Evolutionary conservation across 192 early-diverging fungal genomes (phyloP), one percentile per base, ranked within the genome.

Genomic region (Coemansia pectinata): DNA sequence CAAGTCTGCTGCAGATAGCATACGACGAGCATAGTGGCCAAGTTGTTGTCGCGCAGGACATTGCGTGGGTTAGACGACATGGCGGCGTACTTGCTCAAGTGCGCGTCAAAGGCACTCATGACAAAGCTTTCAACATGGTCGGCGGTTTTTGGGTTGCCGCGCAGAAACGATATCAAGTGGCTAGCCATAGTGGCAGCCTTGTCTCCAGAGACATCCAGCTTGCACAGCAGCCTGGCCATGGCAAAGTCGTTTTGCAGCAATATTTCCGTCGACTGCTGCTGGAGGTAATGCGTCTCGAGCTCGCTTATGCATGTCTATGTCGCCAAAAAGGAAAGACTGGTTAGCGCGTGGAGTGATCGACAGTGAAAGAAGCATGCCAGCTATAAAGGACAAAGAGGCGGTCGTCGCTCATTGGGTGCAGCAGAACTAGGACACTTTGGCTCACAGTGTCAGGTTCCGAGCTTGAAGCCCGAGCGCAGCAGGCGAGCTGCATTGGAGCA

Each of bases 21-120:
- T 52, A 85, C 83, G 14, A 85, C 75, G 4, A 85, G 75, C 78
- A 85, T 75, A 1, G 83, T 80, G 21, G 78, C 76, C 29, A 85
- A 65, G 70, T 80, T 85, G 70, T 79, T 79, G 69, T 76, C 72
- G 55, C 77, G 77, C 39, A 79, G 63, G 5, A 84, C 36, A 39
- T 76, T 74, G 33, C 73, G 78, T 15, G 72, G 71, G 19, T 73
- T 77, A 23, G 74, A 44, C 14, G 76, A 66, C 21, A 65, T n/a
- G 4, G 62, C 65, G 5, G 74, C 63, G 44, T 79, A 85, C 11
- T 71, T 64, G 45, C 41, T 44, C 33, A 81, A 63, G 45, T 85
- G 76, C 55, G 71, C 45, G 41, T 74, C 73, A 48, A 81, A 81
- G 23, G 83, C 78, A 36, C 71, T 60, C 63, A 75, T 75, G 65